Percentiles rank a stretch among this genome's conserved stretches.
These are phyloP conservation scores for Pyronema domesticum DNA, from an alignment of 495 filamentous ascomycete species.

Conservation along the genomic window DNA sequence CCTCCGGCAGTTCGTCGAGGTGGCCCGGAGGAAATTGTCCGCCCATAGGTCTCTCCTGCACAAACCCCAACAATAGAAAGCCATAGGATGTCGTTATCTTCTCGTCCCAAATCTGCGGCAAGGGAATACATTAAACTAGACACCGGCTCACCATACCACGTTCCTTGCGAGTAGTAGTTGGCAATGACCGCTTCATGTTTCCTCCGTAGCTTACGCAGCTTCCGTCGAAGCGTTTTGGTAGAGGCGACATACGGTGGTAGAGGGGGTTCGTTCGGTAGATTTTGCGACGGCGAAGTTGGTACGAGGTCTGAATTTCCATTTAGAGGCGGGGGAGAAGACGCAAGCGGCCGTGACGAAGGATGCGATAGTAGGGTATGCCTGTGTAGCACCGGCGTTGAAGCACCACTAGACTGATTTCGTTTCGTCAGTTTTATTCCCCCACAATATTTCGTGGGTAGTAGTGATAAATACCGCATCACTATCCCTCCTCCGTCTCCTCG, in stretches of 20 bases:
- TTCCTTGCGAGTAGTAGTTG: conserved; percentile 67
- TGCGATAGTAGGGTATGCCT: conserved; percentile 35
- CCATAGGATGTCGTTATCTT: conserved; percentile 95
- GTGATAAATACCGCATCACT: conserved; percentile 14
- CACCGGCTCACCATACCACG: conserved; percentile 86
- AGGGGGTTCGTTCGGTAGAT: conserved; percentile 41
- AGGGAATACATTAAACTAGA: conserved; percentile 86
- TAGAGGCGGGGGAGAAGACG: conserved; percentile 25
- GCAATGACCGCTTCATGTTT: conserved; percentile 58
- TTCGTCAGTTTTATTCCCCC: conserved; percentile 21
- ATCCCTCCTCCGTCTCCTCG: conserved; percentile 44
- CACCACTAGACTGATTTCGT: conserved; percentile 35
- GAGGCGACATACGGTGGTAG: conserved; percentile 35
- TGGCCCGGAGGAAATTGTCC: conserved; percentile 27
- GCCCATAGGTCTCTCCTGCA: conserved; percentile 79
- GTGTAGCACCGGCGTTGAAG: conserved; percentile 35
- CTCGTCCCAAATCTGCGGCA: conserved; percentile 81
- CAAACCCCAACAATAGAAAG: conserved; percentile 80
- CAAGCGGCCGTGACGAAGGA: conserved; percentile 42
- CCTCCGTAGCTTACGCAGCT: conserved; percentile 51
- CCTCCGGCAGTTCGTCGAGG: conserved; percentile 38
- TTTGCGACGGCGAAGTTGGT: conserved; percentile 35
- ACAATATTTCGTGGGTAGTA: too few species aligned
- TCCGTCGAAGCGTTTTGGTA: conserved; percentile 40
- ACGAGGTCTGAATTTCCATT: conserved; percentile 39